Evolutionary conservation across 2,329 filamentous ascomycete genomes (phyloP).

Genomic region (Alternaria viburni): DNA sequence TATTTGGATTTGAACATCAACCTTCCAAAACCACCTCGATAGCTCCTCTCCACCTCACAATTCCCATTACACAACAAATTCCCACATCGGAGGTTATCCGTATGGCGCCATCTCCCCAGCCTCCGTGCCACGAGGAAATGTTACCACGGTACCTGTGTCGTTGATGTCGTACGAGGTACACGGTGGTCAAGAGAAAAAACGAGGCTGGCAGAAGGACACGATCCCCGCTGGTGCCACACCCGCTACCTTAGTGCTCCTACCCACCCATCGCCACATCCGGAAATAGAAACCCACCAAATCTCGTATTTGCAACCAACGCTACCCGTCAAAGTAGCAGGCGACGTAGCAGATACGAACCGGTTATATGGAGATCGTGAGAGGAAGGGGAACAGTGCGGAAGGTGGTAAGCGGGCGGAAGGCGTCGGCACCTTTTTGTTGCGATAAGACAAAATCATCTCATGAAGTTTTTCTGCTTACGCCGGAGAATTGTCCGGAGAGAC

Average conservation of each 20-base stretch:
- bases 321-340: background rate
- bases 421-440: background rate
- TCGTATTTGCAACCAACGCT: constrained; percentile 2
- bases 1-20: background rate
- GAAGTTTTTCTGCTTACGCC: background rate
- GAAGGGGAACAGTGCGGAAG: background rate
- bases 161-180: background rate
- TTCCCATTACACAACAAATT: background rate
- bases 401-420: background rate
- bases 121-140: background rate
- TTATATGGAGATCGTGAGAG: background rate
- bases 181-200: background rate
- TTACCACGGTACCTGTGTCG: background rate
- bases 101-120: background rate
- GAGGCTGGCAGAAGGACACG: background rate
- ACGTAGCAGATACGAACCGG: background rate
- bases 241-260: constrained; percentile 1
- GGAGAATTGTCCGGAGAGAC: background rate
- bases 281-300: background rate
- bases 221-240: constrained; percentile 10
- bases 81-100: background rate
- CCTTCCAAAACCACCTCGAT: background rate
- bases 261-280: constrained; percentile 1
- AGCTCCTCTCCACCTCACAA: background rate
- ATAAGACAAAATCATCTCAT: background rate